A percentile compares a stretch with the other conserved stretches of the same genome.
These are phyloP conservation scores for Colletotrichum falcatum DNA, from an alignment of 2,329 filamentous ascomycete species.

Conservation along the genomic window DNA sequence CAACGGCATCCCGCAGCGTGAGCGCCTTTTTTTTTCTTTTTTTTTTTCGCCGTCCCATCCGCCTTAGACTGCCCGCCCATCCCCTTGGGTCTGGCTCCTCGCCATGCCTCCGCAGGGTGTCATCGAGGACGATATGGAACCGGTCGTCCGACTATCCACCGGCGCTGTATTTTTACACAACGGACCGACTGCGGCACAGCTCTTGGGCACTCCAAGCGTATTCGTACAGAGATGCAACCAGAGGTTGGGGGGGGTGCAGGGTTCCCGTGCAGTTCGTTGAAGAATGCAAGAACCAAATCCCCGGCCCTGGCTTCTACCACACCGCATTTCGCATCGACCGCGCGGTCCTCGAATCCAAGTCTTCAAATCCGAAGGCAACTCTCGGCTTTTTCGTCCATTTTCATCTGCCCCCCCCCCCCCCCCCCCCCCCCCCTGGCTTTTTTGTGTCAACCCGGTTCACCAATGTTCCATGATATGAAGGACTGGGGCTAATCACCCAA, in stretches of 20 bases:
- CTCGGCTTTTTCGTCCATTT: not conserved
- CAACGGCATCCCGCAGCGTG: not conserved
- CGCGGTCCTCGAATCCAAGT: constrained; percentile 6
- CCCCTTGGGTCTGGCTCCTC: constrained; percentile 7
- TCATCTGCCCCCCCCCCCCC: fast-evolving
- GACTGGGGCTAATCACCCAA: not conserved
- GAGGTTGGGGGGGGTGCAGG: not conserved
- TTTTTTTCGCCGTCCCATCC: not conserved
- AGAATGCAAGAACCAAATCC: constrained; percentile 21
- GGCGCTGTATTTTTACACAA: not conserved
- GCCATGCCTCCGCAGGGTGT: constrained; percentile 28
- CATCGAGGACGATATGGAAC: not conserved
- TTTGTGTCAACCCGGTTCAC: not conserved
- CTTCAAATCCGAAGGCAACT: no score
- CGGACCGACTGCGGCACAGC: constrained; percentile 4
- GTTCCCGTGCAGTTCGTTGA: constrained; percentile 8
- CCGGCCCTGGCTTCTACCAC: constrained; percentile 28
- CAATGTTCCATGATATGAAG: not conserved
- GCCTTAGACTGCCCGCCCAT: not conserved
- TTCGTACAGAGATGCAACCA: not conserved
- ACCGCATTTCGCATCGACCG: constrained; percentile 34
- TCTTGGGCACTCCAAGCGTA: not conserved
- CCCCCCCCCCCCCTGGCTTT: not conserved
- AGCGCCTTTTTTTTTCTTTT: not conserved
- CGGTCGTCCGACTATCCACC: no score